phyloP scores from a whole-genome alignment of 2,329 filamentous ascomycete genomes.

The Aspergillus eucalypticola region DNA sequence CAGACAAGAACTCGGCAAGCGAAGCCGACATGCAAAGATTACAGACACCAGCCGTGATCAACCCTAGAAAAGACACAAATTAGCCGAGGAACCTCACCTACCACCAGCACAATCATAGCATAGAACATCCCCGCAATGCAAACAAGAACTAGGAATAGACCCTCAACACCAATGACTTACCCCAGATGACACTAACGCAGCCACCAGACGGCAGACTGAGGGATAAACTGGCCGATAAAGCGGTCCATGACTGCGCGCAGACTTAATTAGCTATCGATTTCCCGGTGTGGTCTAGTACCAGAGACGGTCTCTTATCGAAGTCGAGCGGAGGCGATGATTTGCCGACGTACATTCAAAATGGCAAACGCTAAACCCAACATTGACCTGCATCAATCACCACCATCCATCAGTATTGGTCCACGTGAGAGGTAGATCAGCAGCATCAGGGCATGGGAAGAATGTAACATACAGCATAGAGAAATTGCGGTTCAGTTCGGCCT shows the following conservation, averaged over 20 bases:
- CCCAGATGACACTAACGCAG: slow-evolving; percentile 71
- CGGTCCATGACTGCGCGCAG: slow-evolving; percentile 56
- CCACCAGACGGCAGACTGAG: slow-evolving; percentile 70
- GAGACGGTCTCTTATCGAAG: background rate
- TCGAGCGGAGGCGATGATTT: background rate
- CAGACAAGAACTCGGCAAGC: slow-evolving; percentile 69
- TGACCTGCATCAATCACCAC: slow-evolving; percentile 34
- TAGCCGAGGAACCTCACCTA: background rate
- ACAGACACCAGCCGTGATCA: slow-evolving; percentile 64
- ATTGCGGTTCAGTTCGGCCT: slow-evolving; percentile 59
- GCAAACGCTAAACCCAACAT: slow-evolving; percentile 65
- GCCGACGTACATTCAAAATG: slow-evolving; percentile 54
- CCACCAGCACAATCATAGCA: background rate
- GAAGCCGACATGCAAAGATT: slow-evolving; percentile 70
- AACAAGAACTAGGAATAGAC: background rate
- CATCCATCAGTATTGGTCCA: background rate
- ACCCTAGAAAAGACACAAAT: slow-evolving; percentile 26
- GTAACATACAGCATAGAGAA: slow-evolving; percentile 53
- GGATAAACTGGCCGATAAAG: slow-evolving; percentile 58
- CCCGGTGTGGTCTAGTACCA: background rate
- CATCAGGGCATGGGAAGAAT: background rate
- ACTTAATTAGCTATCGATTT: slow-evolving; percentile 13
- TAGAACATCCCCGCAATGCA: background rate
- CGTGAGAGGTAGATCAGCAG: background rate
- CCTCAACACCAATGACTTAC: slow-evolving; percentile 39